Evolutionary conservation across 2,329 filamentous ascomycete genomes (phyloP).

Genomic region (Hymenoscyphus fraxineus): DNA sequence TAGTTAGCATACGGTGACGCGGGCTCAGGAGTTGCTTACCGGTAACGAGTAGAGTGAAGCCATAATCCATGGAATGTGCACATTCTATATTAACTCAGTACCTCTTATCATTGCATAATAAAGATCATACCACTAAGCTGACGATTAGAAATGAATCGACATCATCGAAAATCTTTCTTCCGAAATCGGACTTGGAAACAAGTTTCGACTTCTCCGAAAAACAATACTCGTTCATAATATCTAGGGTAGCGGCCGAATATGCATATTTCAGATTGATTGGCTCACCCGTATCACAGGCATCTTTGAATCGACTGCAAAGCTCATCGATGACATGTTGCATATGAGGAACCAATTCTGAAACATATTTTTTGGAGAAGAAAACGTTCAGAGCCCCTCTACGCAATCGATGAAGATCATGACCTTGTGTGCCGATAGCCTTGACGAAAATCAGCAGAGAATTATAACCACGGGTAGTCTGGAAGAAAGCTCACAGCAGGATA

Average conservation of each 20-base stretch:
- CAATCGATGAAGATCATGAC: background rate
- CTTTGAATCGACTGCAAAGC: slow-evolving; percentile 2
- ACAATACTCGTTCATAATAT: slow-evolving; percentile 11
- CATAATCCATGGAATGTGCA: background rate
- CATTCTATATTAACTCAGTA: background rate
- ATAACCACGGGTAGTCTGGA: too few relatives aligned
- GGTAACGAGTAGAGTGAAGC: background rate
- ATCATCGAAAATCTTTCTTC: background rate
- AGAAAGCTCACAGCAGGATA: background rate
- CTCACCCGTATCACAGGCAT: background rate
- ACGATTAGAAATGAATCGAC: background rate
- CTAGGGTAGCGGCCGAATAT: slow-evolving; percentile 7
- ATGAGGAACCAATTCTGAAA: slow-evolving; percentile 2
- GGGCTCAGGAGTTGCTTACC: background rate
- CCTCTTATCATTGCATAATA: background rate
- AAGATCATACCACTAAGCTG: background rate
- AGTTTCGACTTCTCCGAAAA: slow-evolving; percentile 4
- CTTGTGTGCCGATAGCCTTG: background rate
- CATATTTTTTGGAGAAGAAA: slow-evolving; percentile 6
- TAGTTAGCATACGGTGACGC: background rate
- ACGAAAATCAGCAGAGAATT: too few relatives aligned
- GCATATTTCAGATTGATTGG: slow-evolving; percentile 5
- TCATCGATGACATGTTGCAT: slow-evolving; percentile 6
- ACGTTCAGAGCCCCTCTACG: background rate
- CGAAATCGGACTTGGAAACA: slow-evolving; percentile 3